phyloP scores from a whole-genome alignment of 805 yeast species.

The Sugiyamaella americana region DNA sequence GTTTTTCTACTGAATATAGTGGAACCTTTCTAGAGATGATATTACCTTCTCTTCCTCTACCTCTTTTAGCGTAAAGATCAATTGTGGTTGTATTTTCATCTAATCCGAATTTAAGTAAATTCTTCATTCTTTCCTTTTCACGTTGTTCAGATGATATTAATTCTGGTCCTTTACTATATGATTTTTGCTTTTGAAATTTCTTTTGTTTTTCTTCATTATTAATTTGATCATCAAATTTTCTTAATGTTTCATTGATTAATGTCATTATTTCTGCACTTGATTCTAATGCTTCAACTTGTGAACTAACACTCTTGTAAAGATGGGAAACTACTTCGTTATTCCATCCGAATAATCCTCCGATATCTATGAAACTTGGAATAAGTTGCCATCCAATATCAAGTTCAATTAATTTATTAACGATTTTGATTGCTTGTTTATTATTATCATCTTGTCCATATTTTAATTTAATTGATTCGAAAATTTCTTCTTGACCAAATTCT shows the following conservation, averaged over 20 bases:
- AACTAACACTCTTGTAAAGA: conserved; percentile 41
- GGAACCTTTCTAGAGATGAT: conserved; percentile 24
- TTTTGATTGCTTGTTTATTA: conserved; percentile 25
- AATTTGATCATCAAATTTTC: conserved; percentile 18
- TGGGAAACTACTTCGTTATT: conserved; percentile 43
- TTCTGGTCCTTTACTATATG: conserved; percentile 14
- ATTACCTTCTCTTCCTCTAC: conserved; percentile 12
- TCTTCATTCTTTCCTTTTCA: conserved; percentile 12
- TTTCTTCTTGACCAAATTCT: conserved; percentile 51
- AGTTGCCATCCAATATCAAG: conserved; percentile 52
- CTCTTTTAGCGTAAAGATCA: conserved; percentile 7
- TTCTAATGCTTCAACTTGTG: conserved; percentile 39
- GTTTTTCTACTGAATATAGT: conserved; percentile 30
- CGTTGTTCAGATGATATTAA: conserved; percentile 15
- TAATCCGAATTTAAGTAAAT: conserved; percentile 16
- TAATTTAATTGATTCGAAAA: conserved; percentile 25
- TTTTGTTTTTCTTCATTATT: conserved; percentile 6
- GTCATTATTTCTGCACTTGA: conserved; percentile 19
- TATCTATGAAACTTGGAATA: conserved; percentile 61
- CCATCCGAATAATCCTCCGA: conserved; percentile 67
- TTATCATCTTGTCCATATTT: conserved; percentile 14
- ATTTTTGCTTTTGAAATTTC: conserved; percentile 9
- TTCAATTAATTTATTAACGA: conserved; percentile 40
- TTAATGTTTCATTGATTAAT: conserved; percentile 26
- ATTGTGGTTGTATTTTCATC: not conserved